A percentile compares a stretch with the other conserved stretches of the same genome.
These are phyloP conservation scores for Daldinia grandis DNA, from an alignment of 495 filamentous ascomycete species.

Conservation along the genomic window DNA sequence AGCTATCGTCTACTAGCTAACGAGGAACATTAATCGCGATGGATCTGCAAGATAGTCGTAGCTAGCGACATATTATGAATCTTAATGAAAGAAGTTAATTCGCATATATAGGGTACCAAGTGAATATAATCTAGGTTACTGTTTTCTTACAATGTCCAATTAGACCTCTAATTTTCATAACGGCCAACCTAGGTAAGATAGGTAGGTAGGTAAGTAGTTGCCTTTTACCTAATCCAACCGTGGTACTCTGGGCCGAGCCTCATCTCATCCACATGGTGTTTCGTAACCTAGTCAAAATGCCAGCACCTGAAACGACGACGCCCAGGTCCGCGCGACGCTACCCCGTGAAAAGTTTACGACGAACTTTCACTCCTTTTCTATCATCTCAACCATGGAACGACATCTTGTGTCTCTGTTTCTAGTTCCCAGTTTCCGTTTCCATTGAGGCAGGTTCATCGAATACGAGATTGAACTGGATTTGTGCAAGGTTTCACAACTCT, in stretches of 20 bases:
- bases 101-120: background rate
- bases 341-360: slow-evolving; percentile 3
- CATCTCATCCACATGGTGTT: slow-evolving; percentile 11
- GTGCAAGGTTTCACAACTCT: background rate
- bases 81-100: slow-evolving; percentile 2
- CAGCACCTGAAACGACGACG: slow-evolving; percentile 26
- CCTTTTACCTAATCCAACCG: background rate
- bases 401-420: background rate
- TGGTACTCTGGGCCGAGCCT: slow-evolving; percentile 24
- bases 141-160: no score
- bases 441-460: background rate
- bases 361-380: background rate
- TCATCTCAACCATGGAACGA: background rate
- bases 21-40: slow-evolving; percentile 21
- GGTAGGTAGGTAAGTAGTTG: no score
- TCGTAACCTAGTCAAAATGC: slow-evolving; percentile 30
- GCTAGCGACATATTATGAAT: slow-evolving; percentile 37
- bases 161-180: no score
- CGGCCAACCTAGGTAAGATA: no score
- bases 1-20: slow-evolving; percentile 14
- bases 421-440: background rate
- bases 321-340: slow-evolving; percentile 1
- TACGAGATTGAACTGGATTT: background rate
- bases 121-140: background rate
- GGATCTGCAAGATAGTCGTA: slow-evolving; percentile 29